Evolutionary conservation across 129 eudicot genomes (phyloP).

Genomic region (Flaveria trinervia): DNA sequence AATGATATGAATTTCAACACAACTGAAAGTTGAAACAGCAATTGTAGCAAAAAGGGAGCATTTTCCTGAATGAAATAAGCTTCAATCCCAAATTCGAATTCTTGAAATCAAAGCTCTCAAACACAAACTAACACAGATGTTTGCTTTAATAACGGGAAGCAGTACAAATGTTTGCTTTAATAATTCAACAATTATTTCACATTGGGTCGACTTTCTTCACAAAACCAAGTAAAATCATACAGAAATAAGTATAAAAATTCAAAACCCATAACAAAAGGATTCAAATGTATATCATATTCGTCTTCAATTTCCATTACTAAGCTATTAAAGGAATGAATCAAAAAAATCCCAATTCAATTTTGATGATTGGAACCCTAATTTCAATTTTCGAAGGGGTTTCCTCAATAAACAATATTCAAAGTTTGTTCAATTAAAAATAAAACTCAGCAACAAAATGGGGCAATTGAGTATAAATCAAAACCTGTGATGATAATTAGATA

Average conservation of each 20-base stretch:
- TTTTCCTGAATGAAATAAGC: too few relatives aligned
- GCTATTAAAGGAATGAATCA: not conserved
- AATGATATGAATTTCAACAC: too few relatives aligned
- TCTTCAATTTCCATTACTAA: slow-evolving; percentile 1
- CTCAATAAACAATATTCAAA: not conserved
- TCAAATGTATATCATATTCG: not conserved
- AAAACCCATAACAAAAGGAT: not conserved
- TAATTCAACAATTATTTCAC: not conserved
- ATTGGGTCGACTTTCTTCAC: not conserved
- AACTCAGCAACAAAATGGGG: not conserved
- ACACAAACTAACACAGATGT: not conserved
- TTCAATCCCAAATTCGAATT: not conserved
- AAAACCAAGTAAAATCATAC: not conserved
- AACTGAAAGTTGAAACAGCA: too few relatives aligned
- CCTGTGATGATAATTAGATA: not conserved
- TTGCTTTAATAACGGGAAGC: not conserved
- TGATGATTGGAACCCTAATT: not conserved
- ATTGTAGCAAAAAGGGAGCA: too few relatives aligned
- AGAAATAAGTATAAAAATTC: not conserved
- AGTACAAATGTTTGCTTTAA: not conserved
- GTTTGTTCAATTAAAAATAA: not conserved
- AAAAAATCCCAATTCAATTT: slow-evolving; percentile 6
- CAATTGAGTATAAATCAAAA: not conserved
- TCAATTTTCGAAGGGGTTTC: not conserved
- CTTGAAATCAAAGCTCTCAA: not conserved